Base-by-base conservation (phyloP, 148 eudicot genomes). In the Polygonum maritimum region DNA sequence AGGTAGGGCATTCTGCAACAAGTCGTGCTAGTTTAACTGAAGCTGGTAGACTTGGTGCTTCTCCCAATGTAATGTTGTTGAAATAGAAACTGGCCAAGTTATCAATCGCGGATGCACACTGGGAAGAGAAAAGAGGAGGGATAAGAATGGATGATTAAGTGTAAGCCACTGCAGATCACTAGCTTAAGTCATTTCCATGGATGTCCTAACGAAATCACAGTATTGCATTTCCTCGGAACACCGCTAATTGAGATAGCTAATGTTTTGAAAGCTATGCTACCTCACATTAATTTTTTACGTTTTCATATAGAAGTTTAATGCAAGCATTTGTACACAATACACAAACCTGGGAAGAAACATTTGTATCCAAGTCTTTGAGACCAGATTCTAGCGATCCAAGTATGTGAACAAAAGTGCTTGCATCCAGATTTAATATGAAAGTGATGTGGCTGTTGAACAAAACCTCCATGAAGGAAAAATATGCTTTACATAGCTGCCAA, bases 91-190 rank as follows among this genome's bases (percentile, higher is more conserved):
- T 81, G 74, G 96, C 98, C 85, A 95, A 81, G 81, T 92, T 86
- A 77, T 95, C 98, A 72, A 95, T 82, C n/a, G 98, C 94, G 71
- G 94, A 89, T 63, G 98, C 97, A 81, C 97, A 90, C 98, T 95
- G 91, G 75, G 69, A 67, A 13, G 44, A 38, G 71, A 67, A 67
- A 22, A 2, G 44, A 7, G 14, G 5, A 38, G 71, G 21, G 38
- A 36, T 67, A 15, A 36, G 44, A 35, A 36, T 4, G 3, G 21
- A 67, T 26, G 18, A 65, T 36, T 36, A 41, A 35, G 36, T 13
- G 71, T 36, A 65, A 15, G 18, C n/a, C 35, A 58, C 65, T 58
- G 65, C 26, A 57, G 33, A 16, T 12, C 31, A 57, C 63, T 19
- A 67, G 16, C 71, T 45, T 67, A 67, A 67, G 71, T 67, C 71